Evolutionary conservation across 148 eudicot genomes (phyloP), one percentile per base, ranked within the genome.

Genomic region (Rhododendron simsii): DNA sequence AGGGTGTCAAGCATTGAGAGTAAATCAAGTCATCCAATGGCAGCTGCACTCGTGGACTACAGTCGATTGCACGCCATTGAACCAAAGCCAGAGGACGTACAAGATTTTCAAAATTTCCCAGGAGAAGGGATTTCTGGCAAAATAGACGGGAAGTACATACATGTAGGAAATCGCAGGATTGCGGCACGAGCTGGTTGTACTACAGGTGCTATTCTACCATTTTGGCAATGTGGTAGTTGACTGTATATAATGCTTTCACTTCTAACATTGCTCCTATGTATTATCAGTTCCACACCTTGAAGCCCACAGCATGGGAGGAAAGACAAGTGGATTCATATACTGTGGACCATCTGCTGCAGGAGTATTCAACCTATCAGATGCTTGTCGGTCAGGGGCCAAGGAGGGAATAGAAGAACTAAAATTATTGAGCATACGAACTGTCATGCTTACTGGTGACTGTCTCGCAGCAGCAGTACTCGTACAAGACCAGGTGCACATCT

Each of bases 11-110:
- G 99, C 86, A 91, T 95, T 13, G 99, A 97, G 88, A 91, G 98
- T 85, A 97, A 94, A 89, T 97, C 99, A 71, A 93, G 98, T 85
- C 99, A 97, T 90, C 99, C 99, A 41, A 93, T 95, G 93, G 98
- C 96, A 61, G 89, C 91, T 59, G 98, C 96, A 65, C 77, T 97
- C 7, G 90, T 95, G 41, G 93, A 94, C 57, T 95, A 90, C 74
- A 96, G 93, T 35, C 86, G 87, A 50, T 85, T 91, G 30, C 87
- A 87, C 12, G 80, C 86, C 21, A 57, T 94, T 44, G 92, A 91
- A 88, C 95, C 98, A 53, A 93, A 89, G 63, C 94, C 95, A n/a
- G 99, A 97, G 18, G 83, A 82, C n/a, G 98, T 97, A 26, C 88
- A 91, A 78, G 91, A 95, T 28, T 97, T 97, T 83, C 89, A 90